phyloP scores from a whole-genome alignment of 2,329 filamentous ascomycete species.

The Fusarium metavorans region DNA sequence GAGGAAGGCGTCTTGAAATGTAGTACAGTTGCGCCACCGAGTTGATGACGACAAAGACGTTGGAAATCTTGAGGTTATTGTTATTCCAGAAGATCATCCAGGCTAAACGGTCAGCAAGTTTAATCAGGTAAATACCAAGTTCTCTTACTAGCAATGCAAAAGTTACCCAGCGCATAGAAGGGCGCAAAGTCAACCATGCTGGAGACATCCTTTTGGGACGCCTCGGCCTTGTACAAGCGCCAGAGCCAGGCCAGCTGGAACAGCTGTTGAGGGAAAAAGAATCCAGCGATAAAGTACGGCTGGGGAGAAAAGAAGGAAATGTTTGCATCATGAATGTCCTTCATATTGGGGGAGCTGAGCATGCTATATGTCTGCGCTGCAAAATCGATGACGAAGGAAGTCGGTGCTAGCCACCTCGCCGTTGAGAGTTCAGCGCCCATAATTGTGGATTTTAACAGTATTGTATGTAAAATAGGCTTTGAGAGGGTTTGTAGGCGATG shows the following conservation, averaged over 20 bases:
- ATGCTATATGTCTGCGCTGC: slow-evolving; percentile 5
- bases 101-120: neutral
- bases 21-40: slow-evolving; percentile 1
- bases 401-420: slow-evolving; percentile 4
- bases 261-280: slow-evolving; percentile 7
- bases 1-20: neutral
- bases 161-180: neutral
- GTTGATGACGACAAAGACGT: slow-evolving; percentile 6
- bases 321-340: slow-evolving; percentile 10
- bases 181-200: slow-evolving; percentile 1
- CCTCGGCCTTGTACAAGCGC: neutral
- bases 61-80: slow-evolving; percentile 2
- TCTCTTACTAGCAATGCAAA: slow-evolving; percentile 1
- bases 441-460: neutral
- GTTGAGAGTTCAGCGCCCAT: slow-evolving; percentile 10
- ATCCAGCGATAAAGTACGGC: slow-evolving; percentile 5
- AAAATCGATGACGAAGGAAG: slow-evolving; percentile 10
- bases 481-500: neutral
- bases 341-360: slow-evolving; percentile 13
- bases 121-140: neutral
- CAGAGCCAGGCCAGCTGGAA: slow-evolving; percentile 6
- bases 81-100: slow-evolving; percentile 9
- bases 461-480: neutral
- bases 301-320: slow-evolving; percentile 14
- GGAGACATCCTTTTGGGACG: neutral